Base-by-base conservation (phyloP, 2,329 filamentous ascomycete genomes). In the Epichloe festucae region DNA sequence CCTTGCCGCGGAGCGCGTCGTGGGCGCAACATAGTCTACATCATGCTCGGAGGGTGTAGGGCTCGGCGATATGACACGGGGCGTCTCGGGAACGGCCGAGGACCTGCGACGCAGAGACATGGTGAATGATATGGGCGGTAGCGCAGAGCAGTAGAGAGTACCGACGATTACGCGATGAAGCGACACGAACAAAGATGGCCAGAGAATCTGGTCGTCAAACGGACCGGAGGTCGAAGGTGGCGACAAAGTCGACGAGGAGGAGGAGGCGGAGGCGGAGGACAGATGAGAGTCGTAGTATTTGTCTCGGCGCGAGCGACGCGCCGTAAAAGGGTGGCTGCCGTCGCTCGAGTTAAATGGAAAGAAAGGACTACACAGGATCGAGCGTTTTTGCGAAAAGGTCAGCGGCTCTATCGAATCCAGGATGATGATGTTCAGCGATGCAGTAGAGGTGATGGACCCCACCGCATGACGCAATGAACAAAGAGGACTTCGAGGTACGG, bases 41-140 rank as follows among this genome's bases (percentile, higher is more conserved):
- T 63, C 65, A 34, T 54, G 60, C 51, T 68, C 67, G 43, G 67
- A 67, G 23, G 67, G 63, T 3, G 85, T 84, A 41, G 90, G 89
- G 51, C 89, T 93, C 41, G 90, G 89, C 12, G 89, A 94, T 59
- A 93, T 94, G 59, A 96, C 87, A 63, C 89, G 84, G 62, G 89
- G 89, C 52, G 85, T 93, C 52, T 78, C 78, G 52, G 90, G 89
- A 53, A 93, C 73, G 59, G 74, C 67, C 10, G 31, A 23, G 4
- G 49, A 23, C 54, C 78, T 72, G 49, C 69, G 66, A 53, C 71
- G 73, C 54, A 73, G 64, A 52, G 78, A 74, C 72, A 83, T 80
- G 62, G 65, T 62, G 65, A 69, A 71, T 8, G 71, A 67, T 54
- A 85, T 85, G 40, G 78, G 76, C 46, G 82, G 81, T 2, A 87